phyloP scores from a whole-genome alignment of 495 filamentous ascomycete species.

The Penicillium arizonense region DNA sequence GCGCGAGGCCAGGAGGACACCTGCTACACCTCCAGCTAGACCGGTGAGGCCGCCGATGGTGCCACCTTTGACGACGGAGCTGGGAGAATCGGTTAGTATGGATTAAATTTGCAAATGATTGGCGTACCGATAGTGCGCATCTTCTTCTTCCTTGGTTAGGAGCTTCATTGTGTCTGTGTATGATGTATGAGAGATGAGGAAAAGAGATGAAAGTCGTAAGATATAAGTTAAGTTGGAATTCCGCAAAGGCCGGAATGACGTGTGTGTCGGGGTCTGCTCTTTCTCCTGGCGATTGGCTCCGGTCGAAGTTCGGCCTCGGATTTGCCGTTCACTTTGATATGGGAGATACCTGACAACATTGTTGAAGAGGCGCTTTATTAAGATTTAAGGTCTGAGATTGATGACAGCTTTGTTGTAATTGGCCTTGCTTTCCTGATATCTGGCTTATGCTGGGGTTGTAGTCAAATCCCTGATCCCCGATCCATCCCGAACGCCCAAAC shows the following conservation, averaged over 20 bases:
- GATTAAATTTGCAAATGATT: conserved; percentile 5
- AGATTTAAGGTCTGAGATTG: no score
- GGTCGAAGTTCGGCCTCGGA: conserved; percentile 22
- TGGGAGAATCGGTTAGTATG: conserved; percentile 30
- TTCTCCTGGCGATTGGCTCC: conserved; percentile 4
- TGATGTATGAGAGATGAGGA: background rate
- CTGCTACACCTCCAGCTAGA: conserved; percentile 58
- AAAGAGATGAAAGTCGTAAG: background rate
- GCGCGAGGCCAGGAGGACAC: conserved; percentile 57
- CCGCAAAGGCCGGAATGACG: conserved; percentile 35
- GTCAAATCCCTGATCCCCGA: conserved; percentile 9
- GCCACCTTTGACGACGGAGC: conserved; percentile 76
- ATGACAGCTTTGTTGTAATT: no score
- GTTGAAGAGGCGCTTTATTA: no score
- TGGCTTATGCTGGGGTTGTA: conserved; percentile 2
- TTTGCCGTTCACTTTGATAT: background rate
- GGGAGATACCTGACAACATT: no score
- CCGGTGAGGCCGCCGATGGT: conserved; percentile 66
- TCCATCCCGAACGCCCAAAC: conserved; percentile 12
- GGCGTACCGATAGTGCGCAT: conserved; percentile 58
- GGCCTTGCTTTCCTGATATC: background rate
- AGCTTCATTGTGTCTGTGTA: conserved; percentile 73
- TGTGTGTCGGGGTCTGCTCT: conserved; percentile 26
- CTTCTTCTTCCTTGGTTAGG: conserved; percentile 89
- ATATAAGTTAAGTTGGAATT: conserved; percentile 18